Evolutionary conservation across 78 protist species (phyloP).

Genomic region (Mantamonas sphyraenae): DNA sequence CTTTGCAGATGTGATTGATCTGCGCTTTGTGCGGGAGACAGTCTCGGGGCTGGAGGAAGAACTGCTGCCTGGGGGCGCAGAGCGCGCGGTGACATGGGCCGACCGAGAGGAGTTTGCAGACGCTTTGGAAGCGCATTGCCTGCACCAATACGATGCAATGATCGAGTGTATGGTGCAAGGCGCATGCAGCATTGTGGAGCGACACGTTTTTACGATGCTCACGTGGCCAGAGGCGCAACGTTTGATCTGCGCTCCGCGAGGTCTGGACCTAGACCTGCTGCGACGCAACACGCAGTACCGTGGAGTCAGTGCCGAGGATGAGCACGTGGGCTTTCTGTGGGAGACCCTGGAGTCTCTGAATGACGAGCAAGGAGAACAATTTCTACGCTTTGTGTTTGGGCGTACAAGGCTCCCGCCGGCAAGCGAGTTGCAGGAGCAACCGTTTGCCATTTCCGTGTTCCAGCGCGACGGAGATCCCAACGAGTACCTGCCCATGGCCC

Average conservation of each 20-base stretch:
- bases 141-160: too few relatives aligned
- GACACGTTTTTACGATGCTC: neutral
- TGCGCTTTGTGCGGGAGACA: neutral
- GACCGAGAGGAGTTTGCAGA: too few relatives aligned
- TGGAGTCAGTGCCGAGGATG: neutral
- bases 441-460: too few relatives aligned
- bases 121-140: too few relatives aligned
- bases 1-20: neutral
- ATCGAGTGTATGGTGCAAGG: neutral
- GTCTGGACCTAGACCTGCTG: neutral
- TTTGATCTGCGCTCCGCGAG: neutral
- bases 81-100: neutral
- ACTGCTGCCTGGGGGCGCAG: neutral
- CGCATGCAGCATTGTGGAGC: neutral
- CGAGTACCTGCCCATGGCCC: too few relatives aligned
- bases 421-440: too few relatives aligned
- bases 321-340: neutral
- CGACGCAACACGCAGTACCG: neutral
- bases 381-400: neutral
- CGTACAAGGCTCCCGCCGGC: too few relatives aligned
- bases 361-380: neutral
- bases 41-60: neutral
- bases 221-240: neutral
- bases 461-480: too few relatives aligned
- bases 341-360: neutral